These are phyloP conservation scores for Paradendryphiella salina DNA, from an alignment of 2,329 filamentous ascomycete genomes.

Conservation along the genomic window DNA sequence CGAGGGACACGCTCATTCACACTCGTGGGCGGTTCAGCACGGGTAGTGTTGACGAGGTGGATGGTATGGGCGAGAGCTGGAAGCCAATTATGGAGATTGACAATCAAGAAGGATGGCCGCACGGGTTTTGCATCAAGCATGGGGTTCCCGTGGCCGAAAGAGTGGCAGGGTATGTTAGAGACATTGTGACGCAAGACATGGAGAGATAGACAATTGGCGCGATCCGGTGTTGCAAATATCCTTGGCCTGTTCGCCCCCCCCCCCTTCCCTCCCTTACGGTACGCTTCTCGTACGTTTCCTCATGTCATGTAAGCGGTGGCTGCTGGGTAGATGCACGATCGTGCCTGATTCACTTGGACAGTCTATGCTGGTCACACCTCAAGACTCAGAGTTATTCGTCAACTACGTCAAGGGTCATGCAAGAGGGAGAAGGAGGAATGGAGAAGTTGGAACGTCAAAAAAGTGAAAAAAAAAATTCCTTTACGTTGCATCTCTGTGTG, in stretches of 20 bases:
- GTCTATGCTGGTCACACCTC: too few species aligned
- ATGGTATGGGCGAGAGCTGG: constrained; percentile 39
- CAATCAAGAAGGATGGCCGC: constrained; percentile 57
- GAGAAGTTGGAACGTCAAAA: too few species aligned
- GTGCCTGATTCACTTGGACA: too few species aligned
- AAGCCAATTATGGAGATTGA: constrained; percentile 60
- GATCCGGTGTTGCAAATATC: neutral
- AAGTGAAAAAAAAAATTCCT: too few species aligned
- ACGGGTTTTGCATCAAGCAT: constrained; percentile 62
- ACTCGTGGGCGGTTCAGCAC: constrained; percentile 17
- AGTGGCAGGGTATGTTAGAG: constrained; percentile 54
- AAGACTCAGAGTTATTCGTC: too few species aligned
- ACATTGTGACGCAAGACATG: constrained; percentile 43
- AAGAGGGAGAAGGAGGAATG: too few species aligned
- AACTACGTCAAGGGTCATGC: too few species aligned
- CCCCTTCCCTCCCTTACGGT: too few species aligned
- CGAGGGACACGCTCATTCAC: constrained; percentile 58
- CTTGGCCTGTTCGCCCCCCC: neutral
- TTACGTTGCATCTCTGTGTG: too few species aligned
- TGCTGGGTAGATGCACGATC: too few species aligned
- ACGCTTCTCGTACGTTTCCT: neutral
- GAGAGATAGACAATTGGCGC: neutral
- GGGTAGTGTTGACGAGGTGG: constrained; percentile 27
- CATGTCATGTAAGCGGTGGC: too few species aligned
- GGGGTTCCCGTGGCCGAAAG: constrained; percentile 56